Evolutionary conservation across 2,329 filamentous ascomycete genomes (phyloP), one percentile per base, ranked within the genome.

Genomic region (Alternaria brassicicola): DNA sequence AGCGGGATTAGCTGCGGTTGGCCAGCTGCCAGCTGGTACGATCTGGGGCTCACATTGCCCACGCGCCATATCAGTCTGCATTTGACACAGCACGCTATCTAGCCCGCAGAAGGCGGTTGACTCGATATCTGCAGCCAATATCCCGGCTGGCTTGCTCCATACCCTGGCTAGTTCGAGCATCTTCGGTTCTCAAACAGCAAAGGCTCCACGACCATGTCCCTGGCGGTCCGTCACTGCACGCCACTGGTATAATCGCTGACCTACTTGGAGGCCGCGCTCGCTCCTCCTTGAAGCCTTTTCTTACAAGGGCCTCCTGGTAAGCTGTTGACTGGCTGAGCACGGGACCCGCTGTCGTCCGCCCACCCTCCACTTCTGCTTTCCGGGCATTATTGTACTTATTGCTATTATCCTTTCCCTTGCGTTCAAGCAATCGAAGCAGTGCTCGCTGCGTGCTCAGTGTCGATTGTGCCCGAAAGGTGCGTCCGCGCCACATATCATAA

Each of bases 181-280:
- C 50, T 55, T 72, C 71, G 69, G 67, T 64, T 72, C 73, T 74
- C 71, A 73, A 71, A 75, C 71, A 70, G 67, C 64, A 71, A 69
- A 66, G 69, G 72, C 72, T 73, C 71, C 74, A 73, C 61, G 68
- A 69, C 71, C 68, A 73, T 70, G 71, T 73, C 64, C 68, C 70
- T 73, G 70, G 71, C 69, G 67, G 65, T 68, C 68, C 64, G 65
- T 68, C 61, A 59, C 59, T 67, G 65, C 54, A 59, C 63, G 61
- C 56, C 43, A 57, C 64, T 68, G 59, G 66, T 55, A 60, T 53
- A 57, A 62, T 63, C 63, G 60, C 66, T 68, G 62, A 59, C 56
- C 63, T 68, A 60, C 60, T 57, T 61, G 41, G 52, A 62, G 57
- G 64, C 57, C 64, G 66, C 65, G 45, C 65, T 56, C 56, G 48